A percentile compares a stretch with the other conserved stretches of the same genome.
Evolutionary conservation across 345 rosid species (phyloP).

Genomic region (Gossypium turneri): DNA sequence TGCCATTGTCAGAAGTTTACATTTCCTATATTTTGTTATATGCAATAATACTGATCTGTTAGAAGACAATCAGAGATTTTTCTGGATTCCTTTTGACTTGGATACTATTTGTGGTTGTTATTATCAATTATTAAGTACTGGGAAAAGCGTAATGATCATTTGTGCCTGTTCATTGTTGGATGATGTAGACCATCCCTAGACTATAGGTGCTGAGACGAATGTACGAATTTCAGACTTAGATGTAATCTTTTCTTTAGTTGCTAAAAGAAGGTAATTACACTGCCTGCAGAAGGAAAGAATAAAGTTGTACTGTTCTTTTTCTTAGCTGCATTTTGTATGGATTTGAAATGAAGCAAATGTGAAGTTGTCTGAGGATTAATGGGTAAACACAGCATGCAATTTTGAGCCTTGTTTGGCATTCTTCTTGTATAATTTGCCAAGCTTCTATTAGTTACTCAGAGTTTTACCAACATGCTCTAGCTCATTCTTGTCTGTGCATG

Average conservation of each 20-base stretch:
- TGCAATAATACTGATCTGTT: background rate
- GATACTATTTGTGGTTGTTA: background rate
- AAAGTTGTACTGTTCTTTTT: background rate
- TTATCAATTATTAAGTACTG: background rate
- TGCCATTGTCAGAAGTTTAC: background rate
- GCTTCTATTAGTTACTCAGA: too few relatives aligned
- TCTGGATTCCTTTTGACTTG: background rate
- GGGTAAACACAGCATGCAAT: background rate
- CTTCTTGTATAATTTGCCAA: background rate
- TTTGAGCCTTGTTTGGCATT: constrained; percentile 2
- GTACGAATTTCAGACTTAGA: background rate
- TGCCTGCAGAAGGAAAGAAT: background rate
- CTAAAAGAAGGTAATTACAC: background rate
- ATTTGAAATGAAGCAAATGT: background rate
- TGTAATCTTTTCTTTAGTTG: background rate
- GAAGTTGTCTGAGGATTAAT: background rate
- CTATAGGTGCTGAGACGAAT: background rate
- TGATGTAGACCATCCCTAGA: background rate
- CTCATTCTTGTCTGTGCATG: background rate
- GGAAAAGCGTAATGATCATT: background rate
- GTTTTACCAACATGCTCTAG: background rate
- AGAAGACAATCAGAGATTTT: background rate
- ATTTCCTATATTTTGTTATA: background rate
- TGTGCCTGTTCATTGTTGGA: background rate
- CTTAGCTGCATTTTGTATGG: background rate